Conservation (phyloP, 208 protist genomes). For the Balamuthia mandrillaris region DNA sequence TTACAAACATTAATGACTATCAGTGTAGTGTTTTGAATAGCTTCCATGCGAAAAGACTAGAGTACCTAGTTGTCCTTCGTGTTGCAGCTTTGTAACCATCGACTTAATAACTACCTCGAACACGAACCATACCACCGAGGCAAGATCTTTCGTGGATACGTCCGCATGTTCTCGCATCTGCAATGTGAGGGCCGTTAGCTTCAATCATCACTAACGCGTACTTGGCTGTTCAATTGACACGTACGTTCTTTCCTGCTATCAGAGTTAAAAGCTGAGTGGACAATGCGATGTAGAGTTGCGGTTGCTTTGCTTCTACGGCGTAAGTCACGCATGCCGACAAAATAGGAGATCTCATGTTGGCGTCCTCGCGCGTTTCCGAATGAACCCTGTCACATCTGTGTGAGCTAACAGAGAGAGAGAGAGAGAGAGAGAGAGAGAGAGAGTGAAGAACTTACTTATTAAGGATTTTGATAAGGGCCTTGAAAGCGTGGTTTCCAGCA, state of each 20-base stretch:
- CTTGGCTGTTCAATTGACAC: too few species aligned
- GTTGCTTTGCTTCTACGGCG: not conserved
- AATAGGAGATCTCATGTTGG: not conserved
- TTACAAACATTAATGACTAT: not conserved
- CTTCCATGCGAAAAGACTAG: not conserved
- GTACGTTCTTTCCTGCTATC: constrained; percentile 35
- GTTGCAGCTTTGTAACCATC: constrained; percentile 44
- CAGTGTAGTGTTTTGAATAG: not conserved
- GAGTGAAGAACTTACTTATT: not conserved
- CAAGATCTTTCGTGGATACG: constrained; percentile 8
- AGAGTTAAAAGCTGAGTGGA: constrained; percentile 35
- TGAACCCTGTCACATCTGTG: too few species aligned
- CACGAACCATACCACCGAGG: constrained; percentile 58
- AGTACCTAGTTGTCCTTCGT: not conserved
- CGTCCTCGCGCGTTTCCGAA: constrained; percentile 8
- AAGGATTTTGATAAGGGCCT: constrained; percentile 12
- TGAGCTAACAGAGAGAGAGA: too few species aligned
- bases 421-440: too few species aligned
- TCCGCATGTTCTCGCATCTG: constrained; percentile 17
- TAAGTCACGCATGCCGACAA: constrained; percentile 12
- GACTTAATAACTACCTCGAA: constrained; percentile 66
- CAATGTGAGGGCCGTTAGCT: too few species aligned
- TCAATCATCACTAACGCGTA: too few species aligned
- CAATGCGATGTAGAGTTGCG: constrained; percentile 14
- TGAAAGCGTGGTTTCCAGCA: constrained; percentile 26